These are phyloP conservation scores for Clarireedia monteithiana DNA, from an alignment of 2,329 filamentous ascomycete genomes.

Conservation along the genomic window DNA sequence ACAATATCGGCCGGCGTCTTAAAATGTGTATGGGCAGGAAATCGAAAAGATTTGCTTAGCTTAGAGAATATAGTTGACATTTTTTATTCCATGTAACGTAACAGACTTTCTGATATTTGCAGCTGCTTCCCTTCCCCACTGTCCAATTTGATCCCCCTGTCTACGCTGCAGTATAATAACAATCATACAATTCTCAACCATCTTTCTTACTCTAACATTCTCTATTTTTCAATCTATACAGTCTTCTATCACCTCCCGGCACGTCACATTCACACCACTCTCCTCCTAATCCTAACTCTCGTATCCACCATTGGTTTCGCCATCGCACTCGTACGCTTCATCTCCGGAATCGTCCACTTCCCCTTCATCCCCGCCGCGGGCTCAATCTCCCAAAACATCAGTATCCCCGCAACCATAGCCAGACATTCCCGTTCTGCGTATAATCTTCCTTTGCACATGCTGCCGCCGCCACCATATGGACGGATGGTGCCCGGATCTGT, in stretches of 20 bases:
- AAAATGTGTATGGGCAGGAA: too few relatives aligned
- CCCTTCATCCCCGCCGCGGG: slow-evolving; percentile 30
- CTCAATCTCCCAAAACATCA: slow-evolving; percentile 49
- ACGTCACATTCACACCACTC: slow-evolving; percentile 12
- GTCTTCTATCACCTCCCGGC: not conserved
- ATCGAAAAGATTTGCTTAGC: too few relatives aligned
- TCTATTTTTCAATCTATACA: not conserved
- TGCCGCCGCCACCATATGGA: slow-evolving; percentile 40
- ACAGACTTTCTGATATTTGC: too few relatives aligned
- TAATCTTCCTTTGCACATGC: slow-evolving; percentile 41
- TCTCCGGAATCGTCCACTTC: slow-evolving; percentile 42
- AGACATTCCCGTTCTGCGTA: slow-evolving; percentile 44
- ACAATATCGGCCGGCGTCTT: too few relatives aligned
- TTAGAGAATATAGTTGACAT: too few relatives aligned
- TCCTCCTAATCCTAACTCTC: slow-evolving; percentile 44
- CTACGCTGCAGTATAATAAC: not conserved
- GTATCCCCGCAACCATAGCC: slow-evolving; percentile 42
- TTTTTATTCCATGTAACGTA: too few relatives aligned
- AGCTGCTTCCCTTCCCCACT: too few relatives aligned
- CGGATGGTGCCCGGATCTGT: slow-evolving; percentile 31
- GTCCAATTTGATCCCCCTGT: too few relatives aligned
- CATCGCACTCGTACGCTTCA: slow-evolving; percentile 39
- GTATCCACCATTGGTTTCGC: slow-evolving; percentile 44
- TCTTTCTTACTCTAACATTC: not conserved
- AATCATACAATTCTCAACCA: not conserved